phyloP scores from a whole-genome alignment of 768 basidiomycete genomes.

The Fomitopsis serialis region DNA sequence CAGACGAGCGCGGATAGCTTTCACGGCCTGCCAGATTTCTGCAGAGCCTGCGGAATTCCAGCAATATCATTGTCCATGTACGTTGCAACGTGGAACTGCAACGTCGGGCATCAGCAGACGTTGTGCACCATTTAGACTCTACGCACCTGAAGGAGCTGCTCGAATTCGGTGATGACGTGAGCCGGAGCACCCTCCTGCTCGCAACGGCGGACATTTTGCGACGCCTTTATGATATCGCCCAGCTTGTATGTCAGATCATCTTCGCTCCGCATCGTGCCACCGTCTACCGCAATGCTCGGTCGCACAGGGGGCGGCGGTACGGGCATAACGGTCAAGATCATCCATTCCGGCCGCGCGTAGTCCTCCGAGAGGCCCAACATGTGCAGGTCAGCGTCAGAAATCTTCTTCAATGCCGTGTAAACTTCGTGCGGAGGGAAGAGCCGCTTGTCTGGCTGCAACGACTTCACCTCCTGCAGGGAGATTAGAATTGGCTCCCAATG shows the following conservation, averaged over 20 bases:
- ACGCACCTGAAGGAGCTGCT: constrained; percentile 88
- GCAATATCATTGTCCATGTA: constrained; percentile 99
- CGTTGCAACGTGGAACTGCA: constrained; percentile 94
- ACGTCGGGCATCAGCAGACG: not conserved
- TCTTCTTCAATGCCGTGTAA: constrained; percentile 95
- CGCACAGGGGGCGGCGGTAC: constrained; percentile 98
- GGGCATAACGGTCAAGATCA: constrained; percentile 97
- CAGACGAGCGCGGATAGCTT: constrained; percentile 94
- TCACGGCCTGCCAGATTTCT: constrained; percentile 98
- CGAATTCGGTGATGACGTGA: constrained; percentile 92
- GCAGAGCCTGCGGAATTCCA: constrained; percentile 93
- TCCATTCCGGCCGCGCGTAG: constrained; percentile 98
- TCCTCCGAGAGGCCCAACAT: constrained; percentile 90
- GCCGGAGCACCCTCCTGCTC: constrained; percentile 97
- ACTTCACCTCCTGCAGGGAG: constrained; percentile 63
- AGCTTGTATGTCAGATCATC: constrained; percentile 99
- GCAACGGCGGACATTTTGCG: constrained; percentile 83
- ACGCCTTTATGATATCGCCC: constrained; percentile 94
- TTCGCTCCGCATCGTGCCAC: constrained; percentile 94
- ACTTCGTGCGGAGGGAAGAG: constrained; percentile 81
- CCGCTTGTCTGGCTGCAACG: constrained; percentile 77
- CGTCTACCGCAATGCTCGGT: constrained; percentile 95
- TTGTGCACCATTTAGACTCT: not conserved
- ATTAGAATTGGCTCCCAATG: constrained; percentile 2
- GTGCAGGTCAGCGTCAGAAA: constrained; percentile 82